These are phyloP conservation scores for Aureobasidium sp. DNA, from an alignment of 2,329 filamentous ascomycete genomes.

Conservation along the genomic window DNA sequence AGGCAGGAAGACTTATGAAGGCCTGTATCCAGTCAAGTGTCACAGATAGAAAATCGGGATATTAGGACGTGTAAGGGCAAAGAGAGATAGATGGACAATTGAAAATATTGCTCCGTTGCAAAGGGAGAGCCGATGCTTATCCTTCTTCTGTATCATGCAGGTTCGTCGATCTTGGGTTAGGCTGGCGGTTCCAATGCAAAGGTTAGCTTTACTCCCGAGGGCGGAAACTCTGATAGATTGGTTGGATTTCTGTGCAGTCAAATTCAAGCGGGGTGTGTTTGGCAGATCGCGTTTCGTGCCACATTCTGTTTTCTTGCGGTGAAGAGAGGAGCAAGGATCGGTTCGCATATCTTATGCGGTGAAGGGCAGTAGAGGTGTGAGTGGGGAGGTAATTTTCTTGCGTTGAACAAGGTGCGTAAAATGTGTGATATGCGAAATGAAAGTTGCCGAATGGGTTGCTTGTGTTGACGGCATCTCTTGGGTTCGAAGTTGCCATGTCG, in stretches of 20 bases:
- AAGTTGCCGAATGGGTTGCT: background rate
- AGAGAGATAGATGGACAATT: background rate
- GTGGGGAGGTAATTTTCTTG: no score
- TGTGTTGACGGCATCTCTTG: background rate
- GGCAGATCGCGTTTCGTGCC: background rate
- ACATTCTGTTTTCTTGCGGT: background rate
- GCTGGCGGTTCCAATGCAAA: background rate
- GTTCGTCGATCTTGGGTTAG: conserved; percentile 8
- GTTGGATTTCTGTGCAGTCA: background rate
- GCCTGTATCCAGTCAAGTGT: no score
- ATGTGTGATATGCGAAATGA: background rate
- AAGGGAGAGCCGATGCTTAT: background rate
- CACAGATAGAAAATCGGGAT: no score
- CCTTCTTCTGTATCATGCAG: background rate
- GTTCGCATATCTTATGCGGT: no score
- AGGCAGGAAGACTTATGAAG: no score
- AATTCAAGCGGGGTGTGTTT: background rate
- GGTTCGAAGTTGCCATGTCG: background rate
- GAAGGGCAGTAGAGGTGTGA: no score
- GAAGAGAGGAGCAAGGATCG: background rate
- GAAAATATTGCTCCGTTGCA: no score
- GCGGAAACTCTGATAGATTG: conserved; percentile 1
- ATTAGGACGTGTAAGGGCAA: no score
- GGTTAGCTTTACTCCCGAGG: background rate
- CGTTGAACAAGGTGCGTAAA: no score